These are phyloP conservation scores for Perkinsus chesapeaki DNA, from an alignment of 169 alveolate species.

Conservation along the genomic window DNA sequence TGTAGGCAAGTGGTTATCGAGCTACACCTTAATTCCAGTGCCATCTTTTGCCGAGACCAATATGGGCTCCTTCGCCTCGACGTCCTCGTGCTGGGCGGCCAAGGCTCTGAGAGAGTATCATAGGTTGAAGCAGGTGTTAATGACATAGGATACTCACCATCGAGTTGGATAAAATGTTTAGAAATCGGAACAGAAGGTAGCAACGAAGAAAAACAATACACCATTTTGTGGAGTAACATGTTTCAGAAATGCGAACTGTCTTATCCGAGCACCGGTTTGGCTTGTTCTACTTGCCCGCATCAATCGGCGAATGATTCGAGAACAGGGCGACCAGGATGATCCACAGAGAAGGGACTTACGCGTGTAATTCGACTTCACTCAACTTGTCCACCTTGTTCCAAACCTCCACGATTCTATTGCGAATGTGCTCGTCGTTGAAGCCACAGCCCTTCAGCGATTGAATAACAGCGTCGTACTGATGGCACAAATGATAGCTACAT, in stretches of 20 bases:
- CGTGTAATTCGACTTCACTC: slow-evolving; percentile 18
- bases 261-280: too few relatives aligned
- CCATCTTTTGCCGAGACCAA: slow-evolving; percentile 28
- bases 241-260: too few relatives aligned
- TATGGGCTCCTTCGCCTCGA: slow-evolving; percentile 21
- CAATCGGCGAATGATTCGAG: too few relatives aligned
- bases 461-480: slow-evolving; percentile 57
- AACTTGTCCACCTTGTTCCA: slow-evolving; percentile 84
- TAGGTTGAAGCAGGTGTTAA: too few relatives aligned
- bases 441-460: slow-evolving; percentile 65
- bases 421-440: slow-evolving; percentile 46
- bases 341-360: not conserved
- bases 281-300: too few relatives aligned
- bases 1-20: not conserved
- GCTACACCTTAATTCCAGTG: slow-evolving; percentile 15
- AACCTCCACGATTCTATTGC: slow-evolving; percentile 64
- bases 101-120: not conserved
- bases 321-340: not conserved
- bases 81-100: slow-evolving; percentile 3
- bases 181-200: too few relatives aligned
- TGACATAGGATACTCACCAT: too few relatives aligned
- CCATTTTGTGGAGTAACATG: too few relatives aligned
- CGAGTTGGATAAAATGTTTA: too few relatives aligned
- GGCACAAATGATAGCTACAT: not conserved
- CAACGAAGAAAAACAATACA: not conserved